Evolutionary conservation across 768 basidiomycete species (phyloP).

Genomic region (Boletus fagicola): DNA sequence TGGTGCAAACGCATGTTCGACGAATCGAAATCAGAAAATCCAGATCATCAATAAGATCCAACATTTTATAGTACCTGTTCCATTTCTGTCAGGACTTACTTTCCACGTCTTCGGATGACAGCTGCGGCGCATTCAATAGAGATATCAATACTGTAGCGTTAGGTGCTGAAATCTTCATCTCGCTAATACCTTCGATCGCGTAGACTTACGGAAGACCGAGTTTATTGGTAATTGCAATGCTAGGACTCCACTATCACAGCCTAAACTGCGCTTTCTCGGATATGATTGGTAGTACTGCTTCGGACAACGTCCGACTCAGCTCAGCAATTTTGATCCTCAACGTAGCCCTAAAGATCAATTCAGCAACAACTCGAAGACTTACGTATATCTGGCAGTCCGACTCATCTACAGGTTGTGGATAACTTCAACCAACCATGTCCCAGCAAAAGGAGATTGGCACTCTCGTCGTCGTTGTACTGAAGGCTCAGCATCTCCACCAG

Average conservation of each 20-base stretch:
- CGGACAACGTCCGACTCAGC: too few relatives aligned
- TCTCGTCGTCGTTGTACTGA: slow-evolving; percentile 79
- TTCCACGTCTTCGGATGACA: neutral
- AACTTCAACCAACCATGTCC: slow-evolving; percentile 19
- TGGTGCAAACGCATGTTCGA: neutral
- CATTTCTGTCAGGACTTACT: neutral
- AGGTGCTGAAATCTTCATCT: too few relatives aligned
- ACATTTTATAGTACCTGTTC: neutral
- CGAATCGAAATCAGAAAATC: too few relatives aligned
- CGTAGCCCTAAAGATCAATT: neutral
- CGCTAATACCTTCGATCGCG: neutral
- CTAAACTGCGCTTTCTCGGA: neutral
- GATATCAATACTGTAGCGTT: neutral
- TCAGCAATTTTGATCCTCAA: neutral
- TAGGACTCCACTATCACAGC: neutral
- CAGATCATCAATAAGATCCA: neutral
- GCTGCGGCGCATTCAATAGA: neutral
- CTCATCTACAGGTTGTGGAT: neutral
- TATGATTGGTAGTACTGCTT: too few relatives aligned
- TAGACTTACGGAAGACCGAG: neutral
- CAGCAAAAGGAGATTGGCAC: slow-evolving; percentile 64
- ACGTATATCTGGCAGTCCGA: neutral
- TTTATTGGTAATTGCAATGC: neutral
- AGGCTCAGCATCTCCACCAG: slow-evolving; percentile 81
- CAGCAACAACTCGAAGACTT: neutral